A percentile compares a stretch with the other conserved stretches of the same genome.
Conservation (phyloP, 768 basidiomycete species). For the Auriscalpium microsporum region DNA sequence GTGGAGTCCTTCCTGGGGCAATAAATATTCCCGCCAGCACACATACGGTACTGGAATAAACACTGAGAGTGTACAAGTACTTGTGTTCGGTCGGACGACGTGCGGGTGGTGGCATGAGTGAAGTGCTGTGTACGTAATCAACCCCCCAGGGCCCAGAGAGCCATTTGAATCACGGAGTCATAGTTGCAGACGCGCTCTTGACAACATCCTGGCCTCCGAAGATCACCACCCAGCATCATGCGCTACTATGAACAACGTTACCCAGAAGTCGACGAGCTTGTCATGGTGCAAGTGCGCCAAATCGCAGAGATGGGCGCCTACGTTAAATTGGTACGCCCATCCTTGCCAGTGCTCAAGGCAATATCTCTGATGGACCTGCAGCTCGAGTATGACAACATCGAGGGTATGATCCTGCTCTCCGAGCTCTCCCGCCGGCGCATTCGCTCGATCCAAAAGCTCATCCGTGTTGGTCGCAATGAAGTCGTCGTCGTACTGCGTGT, state of each 20-base stretch:
- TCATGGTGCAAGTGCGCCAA: slow-evolving; percentile 99
- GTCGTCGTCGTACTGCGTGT: slow-evolving; percentile 97
- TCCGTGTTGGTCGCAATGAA: slow-evolving; percentile 94
- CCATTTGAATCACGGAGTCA: too few relatives aligned
- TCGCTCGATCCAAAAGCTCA: slow-evolving; percentile 94
- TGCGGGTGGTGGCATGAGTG: not conserved
- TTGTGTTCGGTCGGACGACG: too few relatives aligned
- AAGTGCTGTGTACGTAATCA: not conserved
- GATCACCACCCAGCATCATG: slow-evolving; percentile 35
- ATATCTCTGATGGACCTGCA: slow-evolving; percentile 23
- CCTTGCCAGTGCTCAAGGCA: not conserved
- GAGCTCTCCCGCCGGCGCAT: slow-evolving; percentile 96
- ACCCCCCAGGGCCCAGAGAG: too few relatives aligned
- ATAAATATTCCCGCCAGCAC: too few relatives aligned
- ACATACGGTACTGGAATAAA: too few relatives aligned
- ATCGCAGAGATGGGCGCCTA: slow-evolving; percentile 99
- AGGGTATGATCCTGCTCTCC: slow-evolving; percentile 99
- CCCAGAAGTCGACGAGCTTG: slow-evolving; percentile 94
- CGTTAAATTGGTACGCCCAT: slow-evolving; percentile 77
- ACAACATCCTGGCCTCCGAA: too few relatives aligned
- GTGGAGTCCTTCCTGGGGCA: too few relatives aligned
- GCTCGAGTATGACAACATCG: slow-evolving; percentile 99
- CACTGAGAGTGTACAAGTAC: too few relatives aligned
- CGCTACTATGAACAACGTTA: slow-evolving; percentile 91
- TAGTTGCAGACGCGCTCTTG: too few relatives aligned